phyloP scores from a whole-genome alignment of 2,329 filamentous ascomycete species.

The Trichoderma semiorbis region DNA sequence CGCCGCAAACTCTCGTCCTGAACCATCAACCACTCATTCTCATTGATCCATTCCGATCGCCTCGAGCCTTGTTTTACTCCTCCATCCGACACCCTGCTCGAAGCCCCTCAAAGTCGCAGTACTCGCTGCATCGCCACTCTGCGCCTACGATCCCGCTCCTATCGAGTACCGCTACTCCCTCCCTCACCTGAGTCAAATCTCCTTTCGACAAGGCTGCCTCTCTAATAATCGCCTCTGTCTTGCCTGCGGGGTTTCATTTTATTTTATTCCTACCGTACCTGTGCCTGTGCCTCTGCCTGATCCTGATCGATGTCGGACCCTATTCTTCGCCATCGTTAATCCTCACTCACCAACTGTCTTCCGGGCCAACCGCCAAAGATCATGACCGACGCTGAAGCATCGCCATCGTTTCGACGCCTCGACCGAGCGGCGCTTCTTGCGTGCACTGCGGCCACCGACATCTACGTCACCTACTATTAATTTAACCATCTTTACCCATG shows the following conservation, averaged over 20 bases:
- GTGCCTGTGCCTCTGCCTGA: not conserved
- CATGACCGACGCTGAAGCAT: slow-evolving; percentile 8
- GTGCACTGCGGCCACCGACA: not conserved
- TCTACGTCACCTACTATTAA: not conserved
- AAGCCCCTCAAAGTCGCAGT: not conserved
- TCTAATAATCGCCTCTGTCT: not conserved
- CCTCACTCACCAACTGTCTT: not conserved
- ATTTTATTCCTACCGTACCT: not conserved
- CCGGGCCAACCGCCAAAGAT: slow-evolving; percentile 1
- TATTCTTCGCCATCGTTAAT: not conserved
- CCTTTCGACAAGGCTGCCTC: slow-evolving; percentile 7
- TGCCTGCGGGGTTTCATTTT: not conserved
- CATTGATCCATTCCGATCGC: not conserved
- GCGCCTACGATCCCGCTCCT: not conserved
- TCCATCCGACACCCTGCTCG: not conserved
- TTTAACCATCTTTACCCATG: not conserved
- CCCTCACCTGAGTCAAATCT: not conserved
- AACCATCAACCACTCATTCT: not conserved
- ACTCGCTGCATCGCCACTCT: not conserved
- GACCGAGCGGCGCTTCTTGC: not conserved
- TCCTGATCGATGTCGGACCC: not conserved
- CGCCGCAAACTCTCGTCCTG: not conserved
- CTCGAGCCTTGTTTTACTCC: not conserved
- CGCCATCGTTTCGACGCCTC: not conserved
- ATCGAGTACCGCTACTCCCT: not conserved